Evolutionary conservation across 2,329 filamentous ascomycete genomes (phyloP).

Genomic region (Aspergillus pseudoviridinutans): DNA sequence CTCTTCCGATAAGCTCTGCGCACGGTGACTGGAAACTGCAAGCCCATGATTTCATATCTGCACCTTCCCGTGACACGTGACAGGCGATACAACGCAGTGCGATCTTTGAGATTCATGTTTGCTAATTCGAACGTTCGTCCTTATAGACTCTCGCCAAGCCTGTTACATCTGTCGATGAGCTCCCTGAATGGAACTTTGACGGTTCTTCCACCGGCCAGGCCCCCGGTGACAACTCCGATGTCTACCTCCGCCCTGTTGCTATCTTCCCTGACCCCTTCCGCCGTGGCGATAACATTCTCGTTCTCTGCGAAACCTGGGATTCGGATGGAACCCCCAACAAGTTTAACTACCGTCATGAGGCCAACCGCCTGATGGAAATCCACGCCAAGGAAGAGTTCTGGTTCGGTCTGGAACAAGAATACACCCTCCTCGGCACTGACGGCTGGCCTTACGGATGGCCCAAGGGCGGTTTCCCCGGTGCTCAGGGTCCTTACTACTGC

Average conservation of each 20-base stretch:
- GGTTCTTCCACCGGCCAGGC: slow-evolving; percentile 91
- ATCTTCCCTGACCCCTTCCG: slow-evolving; percentile 93
- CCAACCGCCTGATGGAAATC: slow-evolving; percentile 81
- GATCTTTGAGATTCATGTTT: not conserved
- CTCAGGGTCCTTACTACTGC: slow-evolving; percentile 95
- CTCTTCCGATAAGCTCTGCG: slow-evolving; percentile 23
- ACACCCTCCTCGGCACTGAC: slow-evolving; percentile 82
- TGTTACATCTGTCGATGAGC: slow-evolving; percentile 57
- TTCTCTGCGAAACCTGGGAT: slow-evolving; percentile 93
- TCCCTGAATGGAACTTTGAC: slow-evolving; percentile 78
- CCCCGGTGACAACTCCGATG: slow-evolving; percentile 91
- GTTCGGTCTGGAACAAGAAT: slow-evolving; percentile 98
- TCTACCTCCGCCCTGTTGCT: slow-evolving; percentile 88
- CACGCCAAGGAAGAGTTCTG: slow-evolving; percentile 81
- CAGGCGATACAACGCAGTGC: not conserved
- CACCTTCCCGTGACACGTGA: slow-evolving; percentile 29
- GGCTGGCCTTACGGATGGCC: slow-evolving; percentile 93
- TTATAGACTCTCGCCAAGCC: slow-evolving; percentile 60
- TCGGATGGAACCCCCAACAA: slow-evolving; percentile 94
- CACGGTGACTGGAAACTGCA: slow-evolving; percentile 20
- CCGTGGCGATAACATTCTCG: slow-evolving; percentile 83
- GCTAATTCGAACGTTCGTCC: not conserved
- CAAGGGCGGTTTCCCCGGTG: slow-evolving; percentile 80
- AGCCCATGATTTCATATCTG: slow-evolving; percentile 16
- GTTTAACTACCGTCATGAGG: slow-evolving; percentile 96